phyloP scores from a whole-genome alignment of 2,329 filamentous ascomycete genomes.

The Cryphonectria japonica region DNA sequence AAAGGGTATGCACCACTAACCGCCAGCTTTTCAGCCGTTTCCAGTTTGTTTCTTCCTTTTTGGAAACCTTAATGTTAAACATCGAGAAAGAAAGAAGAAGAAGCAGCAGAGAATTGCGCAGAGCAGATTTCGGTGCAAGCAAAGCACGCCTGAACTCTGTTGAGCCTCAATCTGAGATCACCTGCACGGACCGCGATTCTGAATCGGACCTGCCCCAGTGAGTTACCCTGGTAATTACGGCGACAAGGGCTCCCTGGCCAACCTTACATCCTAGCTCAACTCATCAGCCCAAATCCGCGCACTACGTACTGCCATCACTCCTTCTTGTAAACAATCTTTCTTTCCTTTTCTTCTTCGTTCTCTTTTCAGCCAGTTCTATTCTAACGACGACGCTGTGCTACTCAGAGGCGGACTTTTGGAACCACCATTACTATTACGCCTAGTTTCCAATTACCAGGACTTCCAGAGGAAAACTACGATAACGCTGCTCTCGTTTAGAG shows the following conservation, averaged over 20 bases:
- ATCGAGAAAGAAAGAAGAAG: not conserved
- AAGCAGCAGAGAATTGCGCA: not conserved
- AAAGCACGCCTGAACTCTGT: not conserved
- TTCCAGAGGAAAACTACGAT: not conserved
- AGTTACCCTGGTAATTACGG: conserved; percentile 23
- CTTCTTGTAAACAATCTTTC: conserved; percentile 21
- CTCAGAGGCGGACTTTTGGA: too few relatives aligned
- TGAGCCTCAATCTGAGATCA: conserved; percentile 23
- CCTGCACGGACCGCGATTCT: conserved; percentile 18
- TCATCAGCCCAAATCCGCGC: conserved; percentile 19
- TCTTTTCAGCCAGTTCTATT: not conserved
- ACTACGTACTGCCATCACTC: conserved; percentile 14
- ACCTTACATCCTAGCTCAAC: not conserved
- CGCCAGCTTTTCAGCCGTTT: not conserved
- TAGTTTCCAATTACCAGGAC: not conserved
- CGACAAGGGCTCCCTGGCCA: conserved; percentile 20
- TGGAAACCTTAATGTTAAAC: not conserved
- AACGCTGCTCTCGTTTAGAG: not conserved
- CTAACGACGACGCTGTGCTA: conserved; percentile 14
- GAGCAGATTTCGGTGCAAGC: not conserved
- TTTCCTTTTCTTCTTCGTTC: not conserved
- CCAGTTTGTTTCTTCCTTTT: not conserved
- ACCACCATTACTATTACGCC: not conserved
- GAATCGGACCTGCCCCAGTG: conserved; percentile 21
- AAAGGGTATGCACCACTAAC: not conserved